Percentiles rank a stretch among this genome's conserved stretches.
Conservation (phyloP, 371 early-diverging fungal species). For the Mortierella sp. region DNA sequence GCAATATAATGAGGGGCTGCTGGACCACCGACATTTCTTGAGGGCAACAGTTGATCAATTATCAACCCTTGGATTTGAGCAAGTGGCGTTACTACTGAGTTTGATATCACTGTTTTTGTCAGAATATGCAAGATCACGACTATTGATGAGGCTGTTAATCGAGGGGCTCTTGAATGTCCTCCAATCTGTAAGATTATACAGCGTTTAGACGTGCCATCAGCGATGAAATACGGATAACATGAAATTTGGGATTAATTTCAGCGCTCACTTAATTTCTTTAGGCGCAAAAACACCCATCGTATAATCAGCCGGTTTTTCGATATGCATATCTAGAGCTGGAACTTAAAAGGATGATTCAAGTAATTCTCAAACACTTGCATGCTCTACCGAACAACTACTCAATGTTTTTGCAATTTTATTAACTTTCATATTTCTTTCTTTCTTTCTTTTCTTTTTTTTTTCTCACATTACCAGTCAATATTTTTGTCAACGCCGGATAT, state of each 20-base stretch:
- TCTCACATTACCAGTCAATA: conserved; percentile 57
- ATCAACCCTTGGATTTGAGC: conserved; percentile 64
- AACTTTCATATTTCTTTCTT: too few species aligned
- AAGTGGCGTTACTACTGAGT: conserved; percentile 75
- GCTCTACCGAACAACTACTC: too few species aligned
- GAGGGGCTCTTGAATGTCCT: conserved; percentile 68
- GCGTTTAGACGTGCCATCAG: too few species aligned
- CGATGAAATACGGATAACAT: too few species aligned
- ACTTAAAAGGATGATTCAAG: conserved; percentile 69
- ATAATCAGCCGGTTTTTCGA: conserved; percentile 40
- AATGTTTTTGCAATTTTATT: too few species aligned
- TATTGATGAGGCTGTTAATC: conserved; percentile 75
- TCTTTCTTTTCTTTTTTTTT: neutral
- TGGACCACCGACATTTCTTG: conserved; percentile 78
- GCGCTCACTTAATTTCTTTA: neutral
- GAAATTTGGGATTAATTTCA: neutral
- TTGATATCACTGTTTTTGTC: conserved; percentile 74
- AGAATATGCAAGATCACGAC: conserved; percentile 76
- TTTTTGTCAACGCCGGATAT: conserved; percentile 75
- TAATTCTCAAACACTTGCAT: conserved; percentile 8
- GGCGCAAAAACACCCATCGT: conserved; percentile 52
- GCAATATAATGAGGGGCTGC: conserved; percentile 80
- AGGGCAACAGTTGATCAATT: conserved; percentile 72
- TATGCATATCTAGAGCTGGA: conserved; percentile 63
- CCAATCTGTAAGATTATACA: conserved; percentile 61